phyloP scores from a whole-genome alignment of 179 eudicot species.

The Beta macrorhiza region DNA sequence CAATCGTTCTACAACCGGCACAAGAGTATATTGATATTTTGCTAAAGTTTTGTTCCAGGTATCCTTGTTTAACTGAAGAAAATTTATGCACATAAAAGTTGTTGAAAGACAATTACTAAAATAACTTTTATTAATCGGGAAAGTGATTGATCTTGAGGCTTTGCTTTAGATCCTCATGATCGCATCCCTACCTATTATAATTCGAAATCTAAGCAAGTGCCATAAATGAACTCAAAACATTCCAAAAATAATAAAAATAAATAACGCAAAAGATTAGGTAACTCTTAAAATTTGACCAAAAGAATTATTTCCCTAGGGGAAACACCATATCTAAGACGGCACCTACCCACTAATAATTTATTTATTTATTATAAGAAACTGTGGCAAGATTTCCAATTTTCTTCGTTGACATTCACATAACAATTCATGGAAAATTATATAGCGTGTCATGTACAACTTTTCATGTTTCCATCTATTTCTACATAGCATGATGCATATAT shows the following conservation, averaged over 20 bases:
- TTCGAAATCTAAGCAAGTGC: background rate
- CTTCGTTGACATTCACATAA: slow-evolving; percentile 26
- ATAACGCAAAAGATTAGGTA: background rate
- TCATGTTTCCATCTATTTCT: background rate
- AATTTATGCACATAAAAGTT: no score
- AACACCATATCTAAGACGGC: slow-evolving; percentile 23
- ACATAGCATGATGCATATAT: background rate
- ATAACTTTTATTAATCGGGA: no score
- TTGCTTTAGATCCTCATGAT: background rate
- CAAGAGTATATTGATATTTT: no score
- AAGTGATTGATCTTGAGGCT: background rate
- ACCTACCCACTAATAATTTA: slow-evolving; percentile 9
- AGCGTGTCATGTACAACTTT: slow-evolving; percentile 17
- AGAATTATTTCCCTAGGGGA: background rate
- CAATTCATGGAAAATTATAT: slow-evolving; percentile 25
- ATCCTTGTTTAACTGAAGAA: no score
- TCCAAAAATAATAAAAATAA: background rate
- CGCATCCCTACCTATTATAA: background rate
- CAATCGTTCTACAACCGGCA: no score
- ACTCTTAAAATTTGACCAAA: background rate
- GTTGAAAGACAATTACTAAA: no score
- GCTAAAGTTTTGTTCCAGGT: no score
- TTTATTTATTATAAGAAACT: background rate
- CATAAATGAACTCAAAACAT: slow-evolving; percentile 4
- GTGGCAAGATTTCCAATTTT: background rate